Conservation (phyloP, 768 basidiomycete genomes). For the Phylloporus sp. region DNA sequence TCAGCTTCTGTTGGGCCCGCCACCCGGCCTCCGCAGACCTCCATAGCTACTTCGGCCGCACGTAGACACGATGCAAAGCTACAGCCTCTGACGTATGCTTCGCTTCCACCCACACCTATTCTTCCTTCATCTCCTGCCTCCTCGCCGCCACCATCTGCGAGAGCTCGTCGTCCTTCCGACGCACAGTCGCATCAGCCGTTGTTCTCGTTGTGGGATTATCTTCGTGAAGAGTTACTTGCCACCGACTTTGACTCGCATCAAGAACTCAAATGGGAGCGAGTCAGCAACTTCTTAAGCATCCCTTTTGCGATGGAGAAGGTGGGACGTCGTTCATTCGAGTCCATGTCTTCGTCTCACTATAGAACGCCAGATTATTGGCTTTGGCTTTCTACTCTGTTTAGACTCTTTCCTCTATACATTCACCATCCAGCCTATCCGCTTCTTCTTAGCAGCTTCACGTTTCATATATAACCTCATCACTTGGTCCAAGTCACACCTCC, state of each 20-base stretch:
- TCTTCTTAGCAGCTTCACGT: constrained; percentile 56
- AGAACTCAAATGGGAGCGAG: constrained; percentile 92
- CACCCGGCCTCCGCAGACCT: constrained; percentile 20
- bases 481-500: constrained; percentile 51
- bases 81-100: constrained; percentile 56
- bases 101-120: constrained; percentile 70
- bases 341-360: constrained; percentile 2
- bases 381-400: constrained; percentile 89
- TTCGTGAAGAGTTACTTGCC: constrained; percentile 80
- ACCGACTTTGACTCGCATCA: constrained; percentile 95
- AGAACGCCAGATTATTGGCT: constrained; percentile 67
- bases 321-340: constrained; percentile 6
- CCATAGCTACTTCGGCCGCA: constrained; percentile 8
- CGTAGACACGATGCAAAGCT: constrained; percentile 11
- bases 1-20: constrained; percentile 22
- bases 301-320: constrained; percentile 94
- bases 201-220: constrained; percentile 90
- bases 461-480: constrained; percentile 48
- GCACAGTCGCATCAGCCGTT: constrained; percentile 36
- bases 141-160: constrained; percentile 22
- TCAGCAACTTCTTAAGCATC: constrained; percentile 91
- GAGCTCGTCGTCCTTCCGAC: constrained; percentile 14
- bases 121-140: constrained; percentile 38
- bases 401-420: constrained; percentile 98
- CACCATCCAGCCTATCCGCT: constrained; percentile 93